Evolutionary conservation across 1,284 basidiomycete genomes (phyloP).

Genomic region (Ceratobasidium papillatum): DNA sequence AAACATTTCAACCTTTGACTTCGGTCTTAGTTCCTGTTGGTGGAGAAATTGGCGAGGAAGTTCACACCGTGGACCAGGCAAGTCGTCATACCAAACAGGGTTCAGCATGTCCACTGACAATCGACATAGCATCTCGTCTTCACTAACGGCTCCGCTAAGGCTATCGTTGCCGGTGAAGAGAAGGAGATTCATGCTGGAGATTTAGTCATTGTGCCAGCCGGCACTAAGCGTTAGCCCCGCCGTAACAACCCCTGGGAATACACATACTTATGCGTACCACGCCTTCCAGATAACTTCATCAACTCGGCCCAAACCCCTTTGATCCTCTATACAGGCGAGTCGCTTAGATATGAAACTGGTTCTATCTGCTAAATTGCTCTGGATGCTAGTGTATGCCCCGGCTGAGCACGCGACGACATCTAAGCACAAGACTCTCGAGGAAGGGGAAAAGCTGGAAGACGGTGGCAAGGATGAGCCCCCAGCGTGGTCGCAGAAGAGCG

Average conservation of each 20-base stretch:
- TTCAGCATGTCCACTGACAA: not conserved
- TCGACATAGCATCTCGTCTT: constrained; percentile 31
- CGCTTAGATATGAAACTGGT: not conserved
- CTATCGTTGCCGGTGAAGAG: constrained; percentile 46
- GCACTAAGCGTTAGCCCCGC: constrained; percentile 37
- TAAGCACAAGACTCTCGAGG: constrained; percentile 40
- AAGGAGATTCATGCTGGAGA: constrained; percentile 45
- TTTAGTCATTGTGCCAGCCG: constrained; percentile 42
- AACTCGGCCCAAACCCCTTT: constrained; percentile 38
- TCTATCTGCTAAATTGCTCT: not conserved
- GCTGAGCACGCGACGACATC: constrained; percentile 42
- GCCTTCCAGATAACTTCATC: constrained; percentile 39
- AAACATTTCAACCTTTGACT: not conserved
- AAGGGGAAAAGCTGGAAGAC: constrained; percentile 42
- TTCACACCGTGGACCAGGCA: constrained; percentile 41
- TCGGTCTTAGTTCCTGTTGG: constrained; percentile 23
- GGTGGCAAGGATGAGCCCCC: constrained; percentile 42
- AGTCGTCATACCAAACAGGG: not conserved
- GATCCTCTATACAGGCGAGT: constrained; percentile 39
- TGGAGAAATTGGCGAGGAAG: constrained; percentile 42
- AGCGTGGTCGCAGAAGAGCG: constrained; percentile 34
- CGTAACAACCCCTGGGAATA: not conserved
- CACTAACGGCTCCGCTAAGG: constrained; percentile 37
- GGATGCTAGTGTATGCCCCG: constrained; percentile 39
- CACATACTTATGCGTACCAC: not conserved